A percentile compares a stretch with the other conserved stretches of the same genome.
phyloP scores from a whole-genome alignment of 345 rosid species.

The Laguncularia racemosa region DNA sequence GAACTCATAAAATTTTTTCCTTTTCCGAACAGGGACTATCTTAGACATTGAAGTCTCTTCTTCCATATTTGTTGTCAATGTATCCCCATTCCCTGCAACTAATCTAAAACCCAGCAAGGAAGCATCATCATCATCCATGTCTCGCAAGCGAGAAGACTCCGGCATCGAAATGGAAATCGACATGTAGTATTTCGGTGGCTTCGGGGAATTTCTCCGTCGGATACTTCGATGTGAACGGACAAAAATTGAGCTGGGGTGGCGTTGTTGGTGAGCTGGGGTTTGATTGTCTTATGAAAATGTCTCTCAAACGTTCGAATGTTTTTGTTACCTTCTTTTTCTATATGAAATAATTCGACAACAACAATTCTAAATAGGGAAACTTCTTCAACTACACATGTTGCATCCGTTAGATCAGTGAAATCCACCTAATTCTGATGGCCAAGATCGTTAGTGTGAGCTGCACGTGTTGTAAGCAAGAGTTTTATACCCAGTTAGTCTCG shows the following conservation, averaged over 20 bases:
- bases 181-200: constrained; percentile 20
- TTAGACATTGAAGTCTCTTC: constrained; percentile 21
- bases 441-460: too few species aligned
- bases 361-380: too few species aligned
- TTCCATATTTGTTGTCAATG: constrained; percentile 28
- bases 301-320: too few species aligned
- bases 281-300: too few species aligned
- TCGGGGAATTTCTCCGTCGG: constrained; percentile 20
- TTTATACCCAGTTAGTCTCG: too few species aligned
- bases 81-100: constrained; percentile 49
- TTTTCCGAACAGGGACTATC: constrained; percentile 31
- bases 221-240: constrained; percentile 10
- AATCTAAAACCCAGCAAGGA: not conserved
- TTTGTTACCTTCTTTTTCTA: too few species aligned
- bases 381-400: too few species aligned
- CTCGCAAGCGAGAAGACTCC: constrained; percentile 1
- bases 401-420: too few species aligned
- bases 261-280: too few species aligned
- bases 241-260: not conserved
- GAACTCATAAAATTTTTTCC: constrained; percentile 20
- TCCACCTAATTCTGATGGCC: too few species aligned
- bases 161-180: constrained; percentile 17
- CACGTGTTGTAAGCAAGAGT: too few species aligned
- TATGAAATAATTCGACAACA: too few species aligned
- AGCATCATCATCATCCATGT: not conserved